A percentile compares a stretch with the other conserved stretches of the same genome.
phyloP scores from a whole-genome alignment of 129 eudicot species.

The Artemisia annua region DNA sequence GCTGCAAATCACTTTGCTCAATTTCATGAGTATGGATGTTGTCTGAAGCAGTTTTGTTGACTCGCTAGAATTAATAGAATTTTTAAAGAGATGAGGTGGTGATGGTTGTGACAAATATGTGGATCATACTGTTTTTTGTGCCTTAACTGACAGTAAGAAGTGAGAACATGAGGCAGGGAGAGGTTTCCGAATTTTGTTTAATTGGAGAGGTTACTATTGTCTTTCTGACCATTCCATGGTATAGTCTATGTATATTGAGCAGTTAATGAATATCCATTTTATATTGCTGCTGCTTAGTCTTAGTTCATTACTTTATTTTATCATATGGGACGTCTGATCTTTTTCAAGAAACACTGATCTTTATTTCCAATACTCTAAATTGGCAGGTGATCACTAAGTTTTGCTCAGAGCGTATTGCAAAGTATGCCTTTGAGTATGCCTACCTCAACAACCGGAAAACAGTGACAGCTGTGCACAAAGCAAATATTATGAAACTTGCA shows the following conservation, averaged over 20 bases:
- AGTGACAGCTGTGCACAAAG: constrained; percentile 97
- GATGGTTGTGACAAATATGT: neutral
- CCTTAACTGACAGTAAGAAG: neutral
- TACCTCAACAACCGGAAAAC: constrained; percentile 90
- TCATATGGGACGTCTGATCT: constrained; percentile 3
- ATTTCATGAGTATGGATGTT: too few relatives aligned
- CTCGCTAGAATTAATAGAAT: too few relatives aligned
- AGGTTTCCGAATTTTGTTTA: neutral
- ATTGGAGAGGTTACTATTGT: neutral
- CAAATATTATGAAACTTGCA: constrained; percentile 97
- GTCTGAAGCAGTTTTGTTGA: too few relatives aligned
- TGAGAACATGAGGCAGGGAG: neutral
- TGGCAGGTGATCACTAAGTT: constrained; percentile 91
- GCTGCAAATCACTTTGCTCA: too few relatives aligned
- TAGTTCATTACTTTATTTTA: too few relatives aligned
- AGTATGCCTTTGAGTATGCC: constrained; percentile 94
- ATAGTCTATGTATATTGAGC: neutral
- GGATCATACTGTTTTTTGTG: neutral
- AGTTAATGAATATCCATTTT: too few relatives aligned
- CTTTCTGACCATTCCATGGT: neutral
- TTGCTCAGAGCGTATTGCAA: constrained; percentile 93
- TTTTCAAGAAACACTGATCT: neutral
- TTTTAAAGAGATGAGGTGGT: neutral
- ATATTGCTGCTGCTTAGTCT: too few relatives aligned
- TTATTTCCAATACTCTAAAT: neutral